Base-by-base conservation (phyloP, 768 basidiomycete genomes). In the Podaxis rugospora region DNA sequence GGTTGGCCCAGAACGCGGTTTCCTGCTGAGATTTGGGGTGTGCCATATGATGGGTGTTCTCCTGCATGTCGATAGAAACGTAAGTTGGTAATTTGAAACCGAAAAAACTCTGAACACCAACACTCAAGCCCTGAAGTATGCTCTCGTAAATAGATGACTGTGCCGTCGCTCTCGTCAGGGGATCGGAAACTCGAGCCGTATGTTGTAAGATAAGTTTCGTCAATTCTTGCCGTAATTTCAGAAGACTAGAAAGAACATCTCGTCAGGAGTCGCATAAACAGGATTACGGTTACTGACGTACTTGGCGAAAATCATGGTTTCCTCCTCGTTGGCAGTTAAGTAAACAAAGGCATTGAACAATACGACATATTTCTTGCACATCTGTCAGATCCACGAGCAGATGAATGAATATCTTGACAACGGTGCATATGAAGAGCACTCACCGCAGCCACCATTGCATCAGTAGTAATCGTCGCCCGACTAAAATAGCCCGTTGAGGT, bases 281-380 rank as follows among this genome's bases (percentile, higher is more conserved):
- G 2, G 35, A 3, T 13, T 7, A 36, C 46, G 39, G n/a, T 13
- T 32, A 39, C 54, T 18, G 32, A 69, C 86, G 65, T 68, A 96
- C 96, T 95, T 95, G 23, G 90, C 86, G 68, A 97, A 97, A 51
- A 98, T 90, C 95, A 98, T 97, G 7, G 92, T 92, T 70, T 97
- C 95, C 65, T 97, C 93, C 44, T 86, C 88, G 62, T 91, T 88
- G 40, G 83, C 83, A 2, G 91, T 92, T 64, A 99, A 75, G 28
- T 85, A 83, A 21, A 95, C 85, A 64, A 95, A 86, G 1, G 89
- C 86, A 62, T 86, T 88, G 78, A 98, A 98, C 67, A 97, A 70
- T 14, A 77, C 77, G 13, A 88, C 80, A 71, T 98, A 99, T 60
- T 87, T 84, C 53, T 79, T 81, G 70, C 89, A 91, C 13, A 95